These are phyloP conservation scores for Talaromyces sp. DNA, from an alignment of 2,329 filamentous ascomycete species.

Conservation along the genomic window DNA sequence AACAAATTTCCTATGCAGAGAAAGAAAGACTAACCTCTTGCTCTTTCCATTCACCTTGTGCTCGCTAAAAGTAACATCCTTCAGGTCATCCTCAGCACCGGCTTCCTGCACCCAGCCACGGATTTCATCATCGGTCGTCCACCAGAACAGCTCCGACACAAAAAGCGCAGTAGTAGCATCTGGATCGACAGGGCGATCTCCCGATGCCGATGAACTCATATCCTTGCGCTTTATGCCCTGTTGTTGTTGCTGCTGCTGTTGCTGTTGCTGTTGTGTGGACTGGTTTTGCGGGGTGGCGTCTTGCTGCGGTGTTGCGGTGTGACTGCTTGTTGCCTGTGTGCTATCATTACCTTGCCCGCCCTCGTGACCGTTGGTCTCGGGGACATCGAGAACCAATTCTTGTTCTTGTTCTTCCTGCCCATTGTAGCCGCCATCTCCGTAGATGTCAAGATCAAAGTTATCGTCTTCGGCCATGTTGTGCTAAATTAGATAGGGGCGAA, in stretches of 20 bases:
- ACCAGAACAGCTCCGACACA: conserved; percentile 90
- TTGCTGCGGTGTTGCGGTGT: conserved; percentile 9
- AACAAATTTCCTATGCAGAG: not conserved
- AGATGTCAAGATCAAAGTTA: conserved; percentile 67
- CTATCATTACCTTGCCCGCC: conserved; percentile 20
- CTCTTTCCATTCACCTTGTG: conserved; percentile 99
- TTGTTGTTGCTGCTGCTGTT: conserved; percentile 40
- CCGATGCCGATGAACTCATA: conserved; percentile 26
- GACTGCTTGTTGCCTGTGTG: conserved; percentile 19
- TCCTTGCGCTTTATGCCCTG: conserved; percentile 61
- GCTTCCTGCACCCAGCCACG: conserved; percentile 77
- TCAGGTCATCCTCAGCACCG: conserved; percentile 76
- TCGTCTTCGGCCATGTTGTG: conserved; percentile 51
- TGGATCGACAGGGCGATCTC: conserved; percentile 52
- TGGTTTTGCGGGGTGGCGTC: conserved; percentile 18
- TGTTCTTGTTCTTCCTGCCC: conserved; percentile 33
- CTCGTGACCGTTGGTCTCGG: conserved; percentile 25
- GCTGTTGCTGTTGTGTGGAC: conserved; percentile 35
- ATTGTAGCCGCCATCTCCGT: conserved; percentile 53
- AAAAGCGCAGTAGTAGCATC: conserved; percentile 67
- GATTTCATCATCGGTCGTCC: conserved; percentile 92
- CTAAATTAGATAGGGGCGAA: conserved; percentile 15
- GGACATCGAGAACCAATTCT: conserved; percentile 33
- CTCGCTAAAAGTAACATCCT: conserved; percentile 93
- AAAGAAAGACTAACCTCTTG: conserved; percentile 65